A percentile compares a stretch with the other conserved stretches of the same genome.
Conservation (phyloP, 2,329 filamentous ascomycete genomes). For the Aspergillus quadricinctus region DNA sequence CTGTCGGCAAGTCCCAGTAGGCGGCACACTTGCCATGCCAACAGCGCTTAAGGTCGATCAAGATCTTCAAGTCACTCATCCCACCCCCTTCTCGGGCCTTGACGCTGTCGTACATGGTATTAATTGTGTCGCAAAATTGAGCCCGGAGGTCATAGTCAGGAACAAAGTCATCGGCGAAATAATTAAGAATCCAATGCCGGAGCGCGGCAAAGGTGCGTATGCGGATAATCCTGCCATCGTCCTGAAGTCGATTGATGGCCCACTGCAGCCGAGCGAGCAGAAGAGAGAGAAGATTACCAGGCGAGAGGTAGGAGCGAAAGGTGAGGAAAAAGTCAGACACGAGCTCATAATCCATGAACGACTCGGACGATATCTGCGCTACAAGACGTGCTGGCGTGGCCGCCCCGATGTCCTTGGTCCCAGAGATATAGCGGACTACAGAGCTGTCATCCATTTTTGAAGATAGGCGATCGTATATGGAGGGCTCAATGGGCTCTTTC, state of each 20-base stretch:
- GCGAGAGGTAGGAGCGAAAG: slow-evolving; percentile 79
- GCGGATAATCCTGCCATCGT: slow-evolving; percentile 87
- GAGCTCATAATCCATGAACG: slow-evolving; percentile 92
- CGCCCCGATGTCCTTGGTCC: slow-evolving; percentile 71
- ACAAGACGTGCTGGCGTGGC: slow-evolving; percentile 88
- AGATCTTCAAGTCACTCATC: slow-evolving; percentile 72
- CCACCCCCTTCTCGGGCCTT: slow-evolving; percentile 49
- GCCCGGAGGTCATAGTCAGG: slow-evolving; percentile 67
- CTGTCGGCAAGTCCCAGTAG: slow-evolving; percentile 78
- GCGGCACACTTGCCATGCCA: slow-evolving; percentile 87
- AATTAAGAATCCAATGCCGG: slow-evolving; percentile 96
- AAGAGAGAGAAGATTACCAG: slow-evolving; percentile 72
- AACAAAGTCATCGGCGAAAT: slow-evolving; percentile 93
- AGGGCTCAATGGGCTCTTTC: slow-evolving; percentile 58
- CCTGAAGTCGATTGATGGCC: slow-evolving; percentile 75
- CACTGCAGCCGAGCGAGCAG: slow-evolving; percentile 80
- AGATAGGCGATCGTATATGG: slow-evolving; percentile 76
- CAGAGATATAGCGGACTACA: slow-evolving; percentile 75
- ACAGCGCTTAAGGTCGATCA: slow-evolving; percentile 92
- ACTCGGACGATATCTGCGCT: slow-evolving; percentile 92
- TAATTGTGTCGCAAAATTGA: slow-evolving; percentile 76
- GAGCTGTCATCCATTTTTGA: slow-evolving; percentile 75
- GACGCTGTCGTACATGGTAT: slow-evolving; percentile 55
- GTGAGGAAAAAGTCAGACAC: slow-evolving; percentile 98
- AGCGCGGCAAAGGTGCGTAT: slow-evolving; percentile 94